Evolutionary conservation across 768 basidiomycete species (phyloP).

Genomic region (Mycena venus): DNA sequence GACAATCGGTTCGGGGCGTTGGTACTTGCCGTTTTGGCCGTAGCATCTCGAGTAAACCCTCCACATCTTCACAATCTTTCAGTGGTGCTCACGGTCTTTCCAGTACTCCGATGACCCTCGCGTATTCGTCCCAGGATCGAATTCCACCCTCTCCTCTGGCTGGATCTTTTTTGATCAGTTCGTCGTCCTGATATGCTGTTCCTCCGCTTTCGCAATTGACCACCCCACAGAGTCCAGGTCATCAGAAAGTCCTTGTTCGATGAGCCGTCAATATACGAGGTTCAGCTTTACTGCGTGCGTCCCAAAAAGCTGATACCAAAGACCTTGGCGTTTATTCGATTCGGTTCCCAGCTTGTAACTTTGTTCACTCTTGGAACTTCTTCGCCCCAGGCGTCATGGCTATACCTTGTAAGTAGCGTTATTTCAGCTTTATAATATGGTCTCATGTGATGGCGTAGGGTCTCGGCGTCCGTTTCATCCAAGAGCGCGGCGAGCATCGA

Average conservation of each 20-base stretch:
- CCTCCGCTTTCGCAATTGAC: too few relatives aligned
- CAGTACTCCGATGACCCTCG: constrained; percentile 68
- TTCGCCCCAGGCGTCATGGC: constrained; percentile 68
- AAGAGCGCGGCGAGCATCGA: constrained; percentile 76
- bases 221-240: constrained; percentile 72
- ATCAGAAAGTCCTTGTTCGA: constrained; percentile 70
- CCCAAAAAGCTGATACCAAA: constrained; percentile 34
- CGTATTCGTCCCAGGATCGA: constrained; percentile 50
- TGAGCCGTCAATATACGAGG: constrained; percentile 72
- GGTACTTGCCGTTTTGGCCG: constrained; percentile 76
- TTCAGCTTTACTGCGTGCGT: constrained; percentile 77
- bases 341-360: constrained; percentile 42
- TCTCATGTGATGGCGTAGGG: constrained; percentile 40
- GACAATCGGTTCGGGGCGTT: constrained; percentile 66
- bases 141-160: constrained; percentile 61
- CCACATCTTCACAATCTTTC: constrained; percentile 47
- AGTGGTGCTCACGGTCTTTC: constrained; percentile 52
- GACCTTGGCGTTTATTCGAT: constrained; percentile 1
- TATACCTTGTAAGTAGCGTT: constrained; percentile 48
- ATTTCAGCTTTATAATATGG: not conserved
- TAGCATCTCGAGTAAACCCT: constrained; percentile 61
- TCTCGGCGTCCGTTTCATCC: constrained; percentile 69
- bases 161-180: constrained; percentile 76
- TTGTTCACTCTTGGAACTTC: constrained; percentile 57
- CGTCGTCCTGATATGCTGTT: too few relatives aligned